phyloP scores from a whole-genome alignment of 495 filamentous ascomycete species.

The Amphirosellinia nigrospora region DNA sequence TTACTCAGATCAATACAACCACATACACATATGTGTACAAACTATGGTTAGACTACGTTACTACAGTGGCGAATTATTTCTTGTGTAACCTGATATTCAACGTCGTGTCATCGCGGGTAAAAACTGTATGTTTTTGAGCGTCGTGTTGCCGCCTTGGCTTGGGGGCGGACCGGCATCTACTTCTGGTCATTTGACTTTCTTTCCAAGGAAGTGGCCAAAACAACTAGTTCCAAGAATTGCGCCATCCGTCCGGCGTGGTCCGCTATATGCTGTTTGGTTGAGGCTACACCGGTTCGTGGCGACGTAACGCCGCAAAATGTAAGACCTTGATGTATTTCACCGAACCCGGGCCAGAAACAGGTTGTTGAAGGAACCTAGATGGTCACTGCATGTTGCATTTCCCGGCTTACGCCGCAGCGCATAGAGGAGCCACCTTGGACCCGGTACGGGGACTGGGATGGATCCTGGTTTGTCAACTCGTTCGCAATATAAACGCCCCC shows the following conservation, averaged over 20 bases:
- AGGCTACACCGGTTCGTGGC: neutral
- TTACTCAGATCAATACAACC: neutral
- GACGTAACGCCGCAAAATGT: neutral
- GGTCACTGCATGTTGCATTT: neutral
- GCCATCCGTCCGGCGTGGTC: constrained; percentile 1
- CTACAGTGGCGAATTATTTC: neutral
- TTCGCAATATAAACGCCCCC: neutral
- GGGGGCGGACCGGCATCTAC: neutral
- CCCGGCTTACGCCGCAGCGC: neutral
- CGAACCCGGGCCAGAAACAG: neutral
- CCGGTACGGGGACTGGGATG: neutral
- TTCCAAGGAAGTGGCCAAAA: neutral
- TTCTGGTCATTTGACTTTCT: neutral
- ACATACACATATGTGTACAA: neutral
- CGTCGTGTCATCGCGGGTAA: neutral
- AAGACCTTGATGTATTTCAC: neutral
- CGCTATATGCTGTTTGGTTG: neutral
- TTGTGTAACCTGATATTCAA: neutral
- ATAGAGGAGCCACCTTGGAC: neutral
- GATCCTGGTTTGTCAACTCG: neutral
- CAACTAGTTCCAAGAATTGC: neutral
- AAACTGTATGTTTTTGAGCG: too few species aligned
- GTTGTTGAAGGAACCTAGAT: neutral
- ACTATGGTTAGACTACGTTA: neutral
- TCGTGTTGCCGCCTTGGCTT: neutral